Base-by-base conservation (phyloP, 2,329 filamentous ascomycete genomes). In the Achaetomium macrosporum region DNA sequence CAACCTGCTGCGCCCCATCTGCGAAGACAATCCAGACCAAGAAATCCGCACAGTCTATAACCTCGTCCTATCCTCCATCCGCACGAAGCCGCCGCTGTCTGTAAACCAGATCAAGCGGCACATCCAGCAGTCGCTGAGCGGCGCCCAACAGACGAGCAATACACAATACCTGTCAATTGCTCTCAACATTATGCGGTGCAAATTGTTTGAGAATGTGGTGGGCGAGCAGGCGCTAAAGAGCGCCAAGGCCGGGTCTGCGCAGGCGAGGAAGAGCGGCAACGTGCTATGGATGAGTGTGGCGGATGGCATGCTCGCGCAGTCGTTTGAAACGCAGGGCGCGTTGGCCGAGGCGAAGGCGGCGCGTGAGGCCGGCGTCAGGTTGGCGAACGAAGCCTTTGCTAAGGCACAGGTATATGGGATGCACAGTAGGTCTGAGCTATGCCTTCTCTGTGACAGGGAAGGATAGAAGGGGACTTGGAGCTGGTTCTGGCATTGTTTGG, bases 101-200 rank as follows among this genome's bases (percentile, higher is more conserved):
- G 85, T 93, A 56, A 83, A 88, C 54, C 81, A 86, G 57, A 84
- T 87, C 51, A 96, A 96, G 69, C 80, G 85, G 39, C 83, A 86
- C 63, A 84, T 96, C 50, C 83, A 88, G 56, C 76, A 78, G 37
- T 87, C 90, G 2, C 77, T 96, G 40, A 77, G 79, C 37, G 81
- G 83, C 2, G 85, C 88, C 12, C 85, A 85, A 58, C 74, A 75
- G 8, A 83, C 86, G 9, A 76, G 77, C 50, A 96, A 96, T 66
- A 82, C 82, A 30, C 87, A 95, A 59, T 85, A 91, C 50, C 78
- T 90, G n/a, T 85, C 85, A 44, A 87, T 96, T 58, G 84, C 87
- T 6, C 80, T 96, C 54, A 90, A 84, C 60, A 84, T 93, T 59
- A 95, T 96, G 87, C 86, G 87, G 48, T 83, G 80, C 64, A 81